Evolutionary conservation across 257 asterid species (phyloP).

Genomic region (Plantago ovata): DNA sequence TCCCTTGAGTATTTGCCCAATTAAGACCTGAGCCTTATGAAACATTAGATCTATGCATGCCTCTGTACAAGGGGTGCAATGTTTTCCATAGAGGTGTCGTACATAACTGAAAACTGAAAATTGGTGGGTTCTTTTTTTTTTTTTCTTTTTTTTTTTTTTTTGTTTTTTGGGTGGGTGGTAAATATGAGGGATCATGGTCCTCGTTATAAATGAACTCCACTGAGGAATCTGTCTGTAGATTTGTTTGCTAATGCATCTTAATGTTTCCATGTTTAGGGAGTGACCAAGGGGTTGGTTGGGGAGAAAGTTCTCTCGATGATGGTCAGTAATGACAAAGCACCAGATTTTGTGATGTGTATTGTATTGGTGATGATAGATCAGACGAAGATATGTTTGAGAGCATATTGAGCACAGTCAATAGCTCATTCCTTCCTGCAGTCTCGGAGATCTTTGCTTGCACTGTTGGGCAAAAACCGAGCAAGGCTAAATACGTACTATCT

Average conservation of each 20-base stretch:
- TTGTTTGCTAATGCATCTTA: slow-evolving; percentile 12
- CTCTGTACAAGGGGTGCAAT: too few species aligned
- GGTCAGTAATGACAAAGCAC: slow-evolving; percentile 46
- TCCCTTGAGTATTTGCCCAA: not conserved
- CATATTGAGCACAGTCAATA: slow-evolving; percentile 43
- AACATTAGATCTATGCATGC: too few species aligned
- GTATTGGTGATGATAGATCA: slow-evolving; percentile 84
- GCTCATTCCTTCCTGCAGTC: slow-evolving; percentile 33
- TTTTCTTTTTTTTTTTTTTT: too few species aligned
- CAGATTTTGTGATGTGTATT: slow-evolving; percentile 81
- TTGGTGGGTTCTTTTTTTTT: too few species aligned
- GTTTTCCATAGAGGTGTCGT: too few species aligned
- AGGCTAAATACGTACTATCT: slow-evolving; percentile 89
- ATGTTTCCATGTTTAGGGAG: slow-evolving; percentile 51
- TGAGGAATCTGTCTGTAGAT: not conserved
- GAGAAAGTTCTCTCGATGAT: slow-evolving; percentile 64
- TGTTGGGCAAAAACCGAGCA: slow-evolving; percentile 94
- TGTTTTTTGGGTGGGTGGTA: not conserved
- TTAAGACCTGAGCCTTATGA: too few species aligned
- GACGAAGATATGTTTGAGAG: slow-evolving; percentile 96
- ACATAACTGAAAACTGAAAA: too few species aligned
- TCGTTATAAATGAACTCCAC: not conserved
- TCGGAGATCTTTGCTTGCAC: slow-evolving; percentile 90
- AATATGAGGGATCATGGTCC: not conserved
- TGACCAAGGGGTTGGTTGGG: slow-evolving; percentile 77